These are phyloP conservation scores for Primulina eburnea DNA, from an alignment of 257 asterid species.

Conservation along the genomic window DNA sequence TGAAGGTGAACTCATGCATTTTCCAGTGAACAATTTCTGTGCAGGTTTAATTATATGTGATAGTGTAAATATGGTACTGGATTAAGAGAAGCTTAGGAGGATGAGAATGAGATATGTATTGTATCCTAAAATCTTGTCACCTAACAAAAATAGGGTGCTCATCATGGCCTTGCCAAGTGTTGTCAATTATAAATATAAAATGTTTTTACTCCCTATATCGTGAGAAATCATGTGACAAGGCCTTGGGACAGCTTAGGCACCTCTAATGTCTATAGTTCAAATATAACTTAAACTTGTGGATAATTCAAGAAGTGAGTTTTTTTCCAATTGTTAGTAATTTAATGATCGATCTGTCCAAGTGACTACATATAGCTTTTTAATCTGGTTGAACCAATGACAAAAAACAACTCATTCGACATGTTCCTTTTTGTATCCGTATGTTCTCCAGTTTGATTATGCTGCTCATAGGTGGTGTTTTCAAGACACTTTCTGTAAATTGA, in stretches of 20 bases:
- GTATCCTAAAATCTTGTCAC: not conserved
- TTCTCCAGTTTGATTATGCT: not conserved
- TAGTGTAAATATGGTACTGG: not conserved
- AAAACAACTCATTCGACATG: not conserved
- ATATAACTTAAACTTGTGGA: not conserved
- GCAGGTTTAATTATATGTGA: not conserved
- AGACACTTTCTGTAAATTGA: not conserved
- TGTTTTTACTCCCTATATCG: slow-evolving; percentile 4
- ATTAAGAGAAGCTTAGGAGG: not conserved
- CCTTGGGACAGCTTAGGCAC: not conserved
- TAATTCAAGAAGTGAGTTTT: not conserved
- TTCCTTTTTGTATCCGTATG: not conserved
- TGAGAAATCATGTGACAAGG: not conserved
- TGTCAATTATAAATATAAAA: not conserved
- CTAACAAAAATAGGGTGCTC: not conserved
- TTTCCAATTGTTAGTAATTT: not conserved
- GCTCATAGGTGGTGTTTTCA: slow-evolving; percentile 3
- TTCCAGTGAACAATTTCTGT: not conserved
- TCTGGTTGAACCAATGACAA: slow-evolving; percentile 8
- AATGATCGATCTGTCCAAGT: not conserved
- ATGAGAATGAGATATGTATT: not conserved
- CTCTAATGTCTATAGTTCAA: not conserved
- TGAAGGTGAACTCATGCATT: slow-evolving; percentile 43
- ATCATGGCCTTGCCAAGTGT: not conserved
- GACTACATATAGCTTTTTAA: not conserved